Percentiles rank a stretch among this genome's conserved stretches.
phyloP scores from a whole-genome alignment of 1,139 yeast species.

The Saccharomyces hybrid region DNA sequence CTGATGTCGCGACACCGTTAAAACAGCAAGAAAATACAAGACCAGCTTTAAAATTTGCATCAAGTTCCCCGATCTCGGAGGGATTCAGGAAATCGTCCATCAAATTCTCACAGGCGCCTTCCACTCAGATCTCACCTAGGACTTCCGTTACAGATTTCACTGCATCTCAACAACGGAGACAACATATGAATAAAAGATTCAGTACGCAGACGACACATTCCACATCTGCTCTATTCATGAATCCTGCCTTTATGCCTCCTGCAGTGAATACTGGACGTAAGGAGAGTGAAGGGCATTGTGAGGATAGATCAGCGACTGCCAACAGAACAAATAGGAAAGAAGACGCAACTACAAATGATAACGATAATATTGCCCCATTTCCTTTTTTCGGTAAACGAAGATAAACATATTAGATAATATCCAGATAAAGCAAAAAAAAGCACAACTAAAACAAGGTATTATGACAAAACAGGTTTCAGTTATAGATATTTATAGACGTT shows the following conservation, averaged over 20 bases:
- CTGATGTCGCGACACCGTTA: neutral
- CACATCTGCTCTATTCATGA: conserved; percentile 2
- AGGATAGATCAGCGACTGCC: neutral
- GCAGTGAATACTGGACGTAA: neutral
- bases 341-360: neutral
- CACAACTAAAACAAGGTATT: neutral
- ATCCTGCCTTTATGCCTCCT: conserved; percentile 5
- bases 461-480: neutral
- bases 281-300: neutral
- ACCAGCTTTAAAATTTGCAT: conserved; percentile 1
- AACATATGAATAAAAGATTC: conserved; percentile 2
- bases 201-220: conserved; percentile 2
- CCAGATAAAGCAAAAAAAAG: neutral
- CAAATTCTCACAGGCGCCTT: neutral
- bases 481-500: neutral
- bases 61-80: conserved; percentile 1
- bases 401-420: neutral
- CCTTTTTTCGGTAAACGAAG: neutral
- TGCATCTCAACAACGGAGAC: neutral
- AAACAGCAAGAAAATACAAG: neutral
- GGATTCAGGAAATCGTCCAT: conserved; percentile 1
- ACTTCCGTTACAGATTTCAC: neutral
- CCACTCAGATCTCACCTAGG: conserved; percentile 1
- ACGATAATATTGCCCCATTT: neutral
- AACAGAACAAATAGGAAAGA: neutral